Conservation (phyloP, 306 rosid genomes). For the Pterocarpus macrocarpus region DNA sequence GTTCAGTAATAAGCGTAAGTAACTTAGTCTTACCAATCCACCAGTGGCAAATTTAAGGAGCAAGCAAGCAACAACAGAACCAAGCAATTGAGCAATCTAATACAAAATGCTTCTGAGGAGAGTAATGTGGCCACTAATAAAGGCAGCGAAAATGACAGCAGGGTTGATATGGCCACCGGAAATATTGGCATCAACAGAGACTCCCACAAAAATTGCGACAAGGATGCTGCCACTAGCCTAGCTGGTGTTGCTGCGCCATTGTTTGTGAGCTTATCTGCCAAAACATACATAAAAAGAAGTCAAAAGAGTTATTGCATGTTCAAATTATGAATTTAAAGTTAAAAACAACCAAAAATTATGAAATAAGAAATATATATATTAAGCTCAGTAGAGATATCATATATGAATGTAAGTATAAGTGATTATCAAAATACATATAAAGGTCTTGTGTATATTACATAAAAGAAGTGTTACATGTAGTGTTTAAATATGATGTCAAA, state of each 20-base stretch:
- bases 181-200: conserved; percentile 74
- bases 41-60: conserved; percentile 73
- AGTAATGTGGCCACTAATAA: conserved; percentile 70
- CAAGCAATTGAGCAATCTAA: conserved; percentile 78
- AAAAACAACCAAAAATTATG: no score
- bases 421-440: no score
- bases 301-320: neutral
- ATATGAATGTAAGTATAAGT: no score
- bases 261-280: conserved; percentile 65
- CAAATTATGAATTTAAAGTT: neutral
- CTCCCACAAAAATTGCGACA: conserved; percentile 82
- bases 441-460: no score
- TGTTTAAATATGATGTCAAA: no score
- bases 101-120: conserved; percentile 62
- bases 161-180: conserved; percentile 79
- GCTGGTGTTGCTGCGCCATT: conserved; percentile 66
- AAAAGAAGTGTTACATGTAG: no score
- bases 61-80: conserved; percentile 75
- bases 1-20: neutral
- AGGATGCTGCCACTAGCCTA: conserved; percentile 66
- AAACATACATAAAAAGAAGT: neutral
- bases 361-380: no score
- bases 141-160: conserved; percentile 72
- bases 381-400: no score
- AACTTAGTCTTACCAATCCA: conserved; percentile 58